Evolutionary conservation across 331 rosid species (phyloP).

Genomic region (Ulmus americana): DNA sequence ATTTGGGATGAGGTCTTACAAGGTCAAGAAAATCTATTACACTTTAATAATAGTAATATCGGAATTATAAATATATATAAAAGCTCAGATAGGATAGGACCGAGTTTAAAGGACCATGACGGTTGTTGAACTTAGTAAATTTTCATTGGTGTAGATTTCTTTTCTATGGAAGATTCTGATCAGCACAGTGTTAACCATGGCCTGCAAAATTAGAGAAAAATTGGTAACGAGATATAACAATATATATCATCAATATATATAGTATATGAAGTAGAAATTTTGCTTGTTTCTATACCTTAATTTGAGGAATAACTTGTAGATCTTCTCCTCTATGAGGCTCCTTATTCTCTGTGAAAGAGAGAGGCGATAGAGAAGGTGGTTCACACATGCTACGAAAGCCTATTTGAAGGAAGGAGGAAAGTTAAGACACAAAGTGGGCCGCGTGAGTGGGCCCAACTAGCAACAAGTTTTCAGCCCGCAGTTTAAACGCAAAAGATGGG

Average conservation of each 20-base stretch:
- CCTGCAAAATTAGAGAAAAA: not conserved
- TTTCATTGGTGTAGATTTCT: not conserved
- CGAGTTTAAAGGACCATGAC: not conserved
- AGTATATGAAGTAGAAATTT: no score
- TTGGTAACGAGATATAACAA: no score
- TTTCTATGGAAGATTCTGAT: not conserved
- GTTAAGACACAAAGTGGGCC: not conserved
- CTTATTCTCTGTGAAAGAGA: not conserved
- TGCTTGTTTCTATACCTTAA: no score
- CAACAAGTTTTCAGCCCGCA: no score
- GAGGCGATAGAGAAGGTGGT: not conserved
- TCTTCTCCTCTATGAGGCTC: not conserved
- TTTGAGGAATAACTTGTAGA: no score
- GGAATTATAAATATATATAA: not conserved
- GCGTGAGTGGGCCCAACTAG: no score
- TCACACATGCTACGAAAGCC: not conserved
- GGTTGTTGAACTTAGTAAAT: not conserved
- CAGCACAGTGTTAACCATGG: not conserved
- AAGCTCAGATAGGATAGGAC: conserved; percentile 13
- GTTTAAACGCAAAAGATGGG: no score
- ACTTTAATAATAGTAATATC: no score
- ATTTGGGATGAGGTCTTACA: not conserved
- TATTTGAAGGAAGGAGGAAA: not conserved
- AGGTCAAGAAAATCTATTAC: conserved; percentile 7
- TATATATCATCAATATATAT: no score